These are phyloP conservation scores for Calvatia gigantea DNA, from an alignment of 768 basidiomycete species.

Conservation along the genomic window DNA sequence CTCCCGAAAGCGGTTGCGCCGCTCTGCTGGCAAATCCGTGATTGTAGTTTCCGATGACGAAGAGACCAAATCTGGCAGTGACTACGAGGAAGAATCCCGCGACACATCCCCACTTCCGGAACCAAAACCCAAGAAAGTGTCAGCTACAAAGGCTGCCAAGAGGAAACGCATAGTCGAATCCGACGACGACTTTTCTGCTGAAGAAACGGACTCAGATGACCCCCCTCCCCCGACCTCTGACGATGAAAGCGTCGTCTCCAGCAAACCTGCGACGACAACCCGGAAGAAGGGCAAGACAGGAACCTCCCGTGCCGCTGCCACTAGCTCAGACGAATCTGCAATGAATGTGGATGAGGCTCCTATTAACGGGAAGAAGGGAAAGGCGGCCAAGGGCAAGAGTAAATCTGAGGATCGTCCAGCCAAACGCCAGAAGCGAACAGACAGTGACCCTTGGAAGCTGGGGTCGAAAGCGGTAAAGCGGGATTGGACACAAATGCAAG, in stretches of 20 bases:
- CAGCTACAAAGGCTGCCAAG: conserved; percentile 10
- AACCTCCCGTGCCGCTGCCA: conserved; percentile 23
- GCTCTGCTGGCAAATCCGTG: conserved; percentile 33
- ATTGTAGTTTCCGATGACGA: conserved; percentile 56
- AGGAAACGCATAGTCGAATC: conserved; percentile 12
- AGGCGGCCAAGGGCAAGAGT: conserved; percentile 30
- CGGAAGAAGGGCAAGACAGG: conserved; percentile 16
- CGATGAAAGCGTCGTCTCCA: conserved; percentile 12
- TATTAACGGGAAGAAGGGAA: conserved; percentile 27
- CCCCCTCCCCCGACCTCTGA: conserved; percentile 12
- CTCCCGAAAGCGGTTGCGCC: conserved; percentile 34
- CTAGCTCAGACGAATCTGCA: conserved; percentile 31
- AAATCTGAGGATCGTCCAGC: conserved; percentile 35
- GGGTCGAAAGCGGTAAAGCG: conserved; percentile 53
- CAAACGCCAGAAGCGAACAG: conserved; percentile 61
- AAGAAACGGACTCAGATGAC: conserved; percentile 14
- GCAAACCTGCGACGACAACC: conserved; percentile 2
- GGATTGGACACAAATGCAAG: conserved; percentile 77
- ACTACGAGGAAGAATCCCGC: conserved; percentile 24
- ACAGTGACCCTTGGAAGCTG: conserved; percentile 79
- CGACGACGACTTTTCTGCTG: conserved; percentile 17
- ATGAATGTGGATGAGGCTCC: conserved; percentile 59
- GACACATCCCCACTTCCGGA: conserved; percentile 21
- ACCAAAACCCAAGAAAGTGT: conserved; percentile 20
- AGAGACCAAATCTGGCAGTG: conserved; percentile 23